phyloP scores from a whole-genome alignment of 2,329 filamentous ascomycete species.

The Chrysosporium queenslandicum region DNA sequence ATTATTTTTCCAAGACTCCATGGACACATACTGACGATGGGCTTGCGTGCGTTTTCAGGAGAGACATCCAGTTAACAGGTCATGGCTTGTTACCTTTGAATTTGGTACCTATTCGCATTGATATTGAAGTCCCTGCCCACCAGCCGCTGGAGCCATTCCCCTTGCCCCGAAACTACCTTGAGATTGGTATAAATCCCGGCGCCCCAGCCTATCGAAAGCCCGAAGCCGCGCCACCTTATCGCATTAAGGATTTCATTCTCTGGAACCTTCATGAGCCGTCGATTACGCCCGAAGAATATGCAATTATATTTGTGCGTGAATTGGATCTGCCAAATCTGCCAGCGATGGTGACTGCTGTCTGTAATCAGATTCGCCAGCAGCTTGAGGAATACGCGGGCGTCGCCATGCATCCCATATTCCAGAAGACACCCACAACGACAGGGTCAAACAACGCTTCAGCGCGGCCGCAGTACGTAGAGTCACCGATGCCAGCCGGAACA shows the following conservation, averaged over 20 bases:
- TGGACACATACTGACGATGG: background rate
- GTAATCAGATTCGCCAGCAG: slow-evolving; percentile 87
- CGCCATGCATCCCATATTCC: slow-evolving; percentile 84
- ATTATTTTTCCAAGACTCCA: background rate
- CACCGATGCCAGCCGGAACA: slow-evolving; percentile 23
- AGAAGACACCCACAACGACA: slow-evolving; percentile 43
- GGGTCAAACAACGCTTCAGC: slow-evolving; percentile 29
- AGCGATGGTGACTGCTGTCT: slow-evolving; percentile 65
- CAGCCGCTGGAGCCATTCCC: slow-evolving; percentile 41
- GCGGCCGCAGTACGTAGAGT: slow-evolving; percentile 14
- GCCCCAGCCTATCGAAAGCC: slow-evolving; percentile 69
- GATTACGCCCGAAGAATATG: slow-evolving; percentile 91
- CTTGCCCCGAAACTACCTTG: slow-evolving; percentile 34
- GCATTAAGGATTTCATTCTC: slow-evolving; percentile 87
- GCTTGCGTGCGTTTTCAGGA: background rate
- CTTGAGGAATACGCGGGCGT: slow-evolving; percentile 93
- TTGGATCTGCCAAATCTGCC: slow-evolving; percentile 74
- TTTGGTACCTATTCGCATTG: slow-evolving; percentile 90
- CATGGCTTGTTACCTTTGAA: slow-evolving; percentile 59
- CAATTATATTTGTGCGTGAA: slow-evolving; percentile 80
- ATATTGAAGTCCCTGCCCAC: slow-evolving; percentile 76
- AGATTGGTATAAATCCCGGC: slow-evolving; percentile 48
- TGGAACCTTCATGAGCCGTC: slow-evolving; percentile 96
- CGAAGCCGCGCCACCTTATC: slow-evolving; percentile 71
- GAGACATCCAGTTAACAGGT: slow-evolving; percentile 1